phyloP scores from a whole-genome alignment of 108 stramenopile genomes.

The Mayamaea pseudoterrestris region DNA sequence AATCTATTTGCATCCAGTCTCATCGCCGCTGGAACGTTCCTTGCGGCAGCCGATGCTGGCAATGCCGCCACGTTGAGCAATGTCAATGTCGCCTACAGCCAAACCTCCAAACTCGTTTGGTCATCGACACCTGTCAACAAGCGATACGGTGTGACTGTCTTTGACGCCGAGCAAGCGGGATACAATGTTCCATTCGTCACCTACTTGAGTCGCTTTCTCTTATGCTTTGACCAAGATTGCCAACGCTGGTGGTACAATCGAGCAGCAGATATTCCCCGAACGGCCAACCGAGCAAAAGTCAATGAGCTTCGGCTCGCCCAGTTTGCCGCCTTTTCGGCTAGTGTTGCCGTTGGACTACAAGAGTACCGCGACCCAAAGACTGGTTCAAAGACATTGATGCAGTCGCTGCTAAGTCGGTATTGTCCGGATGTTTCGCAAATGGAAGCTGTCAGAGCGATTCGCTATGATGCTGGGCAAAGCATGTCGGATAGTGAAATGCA shows the following conservation, averaged over 20 bases:
- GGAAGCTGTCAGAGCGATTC: not conserved
- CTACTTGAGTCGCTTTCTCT: conserved; percentile 62
- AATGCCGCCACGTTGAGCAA: conserved; percentile 3
- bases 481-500: conserved; percentile 4
- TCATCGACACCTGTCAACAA: conserved; percentile 59
- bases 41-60: conserved; percentile 5
- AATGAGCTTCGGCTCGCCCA: conserved; percentile 41
- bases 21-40: conserved; percentile 2
- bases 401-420: conserved; percentile 31
- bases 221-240: conserved; percentile 66
- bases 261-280: conserved; percentile 43
- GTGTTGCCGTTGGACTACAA: conserved; percentile 71
- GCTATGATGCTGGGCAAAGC: too few species aligned
- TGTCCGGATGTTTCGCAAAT: conserved; percentile 15
- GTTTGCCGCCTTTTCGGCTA: conserved; percentile 67
- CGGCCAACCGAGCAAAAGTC: conserved; percentile 36
- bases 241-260: conserved; percentile 63
- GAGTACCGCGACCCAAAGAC: conserved; percentile 35
- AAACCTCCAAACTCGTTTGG: conserved; percentile 22
- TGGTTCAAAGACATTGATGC: conserved; percentile 37
- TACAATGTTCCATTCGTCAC: conserved; percentile 73
- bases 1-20: conserved; percentile 10
- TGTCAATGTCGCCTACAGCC: not conserved
- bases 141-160: conserved; percentile 63
- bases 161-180: conserved; percentile 59